A percentile compares a stretch with the other conserved stretches of the same genome.
phyloP scores from a whole-genome alignment of 2,329 filamentous ascomycete genomes.

The Geosmithia putterillii region DNA sequence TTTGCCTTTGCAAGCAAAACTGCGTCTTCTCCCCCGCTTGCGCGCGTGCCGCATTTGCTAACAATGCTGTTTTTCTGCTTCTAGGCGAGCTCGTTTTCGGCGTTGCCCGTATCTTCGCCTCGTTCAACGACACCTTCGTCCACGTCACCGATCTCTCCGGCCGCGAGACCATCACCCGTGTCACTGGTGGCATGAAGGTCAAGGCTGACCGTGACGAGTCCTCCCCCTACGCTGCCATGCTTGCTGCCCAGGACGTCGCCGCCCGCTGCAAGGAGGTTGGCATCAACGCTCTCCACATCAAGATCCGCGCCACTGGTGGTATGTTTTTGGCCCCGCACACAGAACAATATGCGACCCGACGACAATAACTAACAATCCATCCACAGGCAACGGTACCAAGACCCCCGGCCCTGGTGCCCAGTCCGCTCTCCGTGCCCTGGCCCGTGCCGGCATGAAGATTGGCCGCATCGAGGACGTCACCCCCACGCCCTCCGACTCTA shows the following conservation, averaged over 20 bases:
- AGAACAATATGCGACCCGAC: too few relatives aligned
- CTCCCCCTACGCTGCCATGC: conserved; percentile 99
- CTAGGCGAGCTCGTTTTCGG: conserved; percentile 93
- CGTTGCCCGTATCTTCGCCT: conserved; percentile 93
- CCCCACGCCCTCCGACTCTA: conserved; percentile 97
- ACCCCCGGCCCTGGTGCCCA: conserved; percentile 98
- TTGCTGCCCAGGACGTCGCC: conserved; percentile 98
- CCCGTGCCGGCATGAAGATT: conserved; percentile 99
- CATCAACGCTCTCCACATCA: conserved; percentile 96
- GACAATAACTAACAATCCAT: conserved; percentile 5
- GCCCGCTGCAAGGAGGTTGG: conserved; percentile 63
- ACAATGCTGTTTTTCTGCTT: conserved; percentile 4
- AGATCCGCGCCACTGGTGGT: conserved; percentile 99
- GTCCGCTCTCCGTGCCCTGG: conserved; percentile 95
- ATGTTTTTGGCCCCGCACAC: conserved; percentile 27
- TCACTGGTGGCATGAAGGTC: conserved; percentile 99
- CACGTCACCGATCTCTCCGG: conserved; percentile 58
- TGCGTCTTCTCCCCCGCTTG: too few relatives aligned
- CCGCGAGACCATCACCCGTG: conserved; percentile 99
- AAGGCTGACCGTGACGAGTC: conserved; percentile 99
- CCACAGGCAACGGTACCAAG: conserved; percentile 92
- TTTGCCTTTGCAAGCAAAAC: too few relatives aligned
- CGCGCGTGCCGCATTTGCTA: background rate
- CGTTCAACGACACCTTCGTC: conserved; percentile 64
- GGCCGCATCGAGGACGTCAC: conserved; percentile 99